Percentiles rank a stretch among this genome's conserved stretches.
These are phyloP conservation scores for Cystobasidium slooffiae DNA, from an alignment of 1,284 basidiomycete species.

Conservation along the genomic window DNA sequence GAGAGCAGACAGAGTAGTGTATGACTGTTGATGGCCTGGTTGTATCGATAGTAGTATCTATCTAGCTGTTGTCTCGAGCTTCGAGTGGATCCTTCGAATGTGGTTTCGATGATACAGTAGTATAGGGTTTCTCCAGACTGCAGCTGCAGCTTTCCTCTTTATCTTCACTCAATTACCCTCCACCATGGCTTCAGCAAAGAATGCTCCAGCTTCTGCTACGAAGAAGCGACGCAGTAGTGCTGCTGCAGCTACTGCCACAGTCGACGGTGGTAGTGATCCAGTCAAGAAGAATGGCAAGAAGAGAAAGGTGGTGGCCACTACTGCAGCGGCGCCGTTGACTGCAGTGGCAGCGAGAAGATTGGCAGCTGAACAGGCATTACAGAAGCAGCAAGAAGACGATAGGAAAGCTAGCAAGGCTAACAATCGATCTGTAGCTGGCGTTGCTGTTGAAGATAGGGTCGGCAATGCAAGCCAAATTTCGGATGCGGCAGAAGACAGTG, in stretches of 20 bases:
- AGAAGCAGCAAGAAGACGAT: slow-evolving; percentile 7
- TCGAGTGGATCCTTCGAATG: too few species aligned
- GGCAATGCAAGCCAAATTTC: slow-evolving; percentile 8
- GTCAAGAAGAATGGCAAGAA: slow-evolving; percentile 22
- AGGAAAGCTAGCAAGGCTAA: background rate
- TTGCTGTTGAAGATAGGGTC: background rate
- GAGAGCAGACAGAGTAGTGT: too few species aligned
- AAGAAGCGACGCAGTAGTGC: background rate
- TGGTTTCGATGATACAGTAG: too few species aligned
- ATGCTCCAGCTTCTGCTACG: too few species aligned
- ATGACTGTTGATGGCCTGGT: too few species aligned
- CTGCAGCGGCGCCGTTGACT: slow-evolving; percentile 10
- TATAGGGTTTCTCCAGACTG: too few species aligned
- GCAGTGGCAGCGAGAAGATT: slow-evolving; percentile 40
- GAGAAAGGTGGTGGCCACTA: slow-evolving; percentile 9
- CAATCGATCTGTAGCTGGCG: background rate
- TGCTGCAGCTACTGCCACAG: background rate
- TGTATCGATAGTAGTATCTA: too few species aligned
- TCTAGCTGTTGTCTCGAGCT: too few species aligned
- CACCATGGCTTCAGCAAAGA: too few species aligned
- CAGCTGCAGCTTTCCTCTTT: too few species aligned
- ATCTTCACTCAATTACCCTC: too few species aligned
- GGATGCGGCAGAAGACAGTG: background rate
- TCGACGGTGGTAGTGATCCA: background rate
- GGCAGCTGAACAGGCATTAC: slow-evolving; percentile 17